Evolutionary conservation across 75 land plant genomes (phyloP), one percentile per base, ranked within the genome.

Genomic region (Pinus taeda): DNA sequence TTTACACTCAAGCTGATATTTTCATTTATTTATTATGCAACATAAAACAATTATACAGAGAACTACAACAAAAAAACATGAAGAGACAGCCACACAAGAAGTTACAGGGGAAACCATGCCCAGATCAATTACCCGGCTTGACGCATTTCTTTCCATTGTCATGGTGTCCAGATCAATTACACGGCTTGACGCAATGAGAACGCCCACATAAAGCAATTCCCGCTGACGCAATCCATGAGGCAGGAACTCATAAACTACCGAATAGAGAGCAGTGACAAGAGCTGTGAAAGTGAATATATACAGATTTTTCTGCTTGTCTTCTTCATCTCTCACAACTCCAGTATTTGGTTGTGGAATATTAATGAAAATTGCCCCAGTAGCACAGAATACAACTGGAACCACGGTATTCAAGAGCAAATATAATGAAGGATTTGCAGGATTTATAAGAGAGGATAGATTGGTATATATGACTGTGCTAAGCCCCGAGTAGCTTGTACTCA

Each of bases 401-500:
- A 85, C 1, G 3, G 91, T 87, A 75, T 89, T 86, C 24, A 91
- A 81, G 73, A 89, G 66, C 70, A 91, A 84, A 75, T 86, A 91
- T 1, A 69, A n/a, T 11, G 71, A 39, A n/a, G 20, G 77, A 26
- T 30, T 39, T 55, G 61, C 30, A 59, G 86, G 77, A 74, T 77
- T 76, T 49, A 42, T 57, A 36, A 76, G 14, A 1, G 18, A 77
- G 33, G 89, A 61, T 39, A 88, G 61, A 20, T 77, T 67, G 22
- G 83, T 81, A 85, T 81, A 91, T 0, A 91, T 60, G 18, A 91
- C 89, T 5, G 93, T 84, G 78, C 83, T 86, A 3, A 91, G 76
- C 21, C 91, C 92, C 59, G 85, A 90, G 83, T 80, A 89, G 49
- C 89, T 77, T 57, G 83, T 66, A 60, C 77, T 79, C 69, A 89